phyloP scores from a whole-genome alignment of 2,329 filamentous ascomycete genomes.

The Cytospora leucostoma region DNA sequence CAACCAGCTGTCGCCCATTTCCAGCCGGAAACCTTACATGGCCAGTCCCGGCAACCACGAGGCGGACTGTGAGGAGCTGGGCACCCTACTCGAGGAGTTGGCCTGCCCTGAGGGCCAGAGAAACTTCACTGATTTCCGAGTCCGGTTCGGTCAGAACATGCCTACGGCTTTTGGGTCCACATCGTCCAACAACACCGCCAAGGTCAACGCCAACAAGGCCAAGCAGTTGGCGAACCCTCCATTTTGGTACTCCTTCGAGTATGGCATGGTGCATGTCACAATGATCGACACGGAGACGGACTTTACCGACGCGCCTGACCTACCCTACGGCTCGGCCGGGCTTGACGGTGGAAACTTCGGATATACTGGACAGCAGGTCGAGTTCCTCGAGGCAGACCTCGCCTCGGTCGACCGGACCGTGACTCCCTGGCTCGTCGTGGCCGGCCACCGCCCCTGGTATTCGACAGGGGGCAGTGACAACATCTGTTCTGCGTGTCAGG shows the following conservation, averaged over 20 bases:
- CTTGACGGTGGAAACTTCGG: conserved; percentile 55
- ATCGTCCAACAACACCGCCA: conserved; percentile 45
- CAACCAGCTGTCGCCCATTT: conserved; percentile 54
- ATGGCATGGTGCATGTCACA: conserved; percentile 56
- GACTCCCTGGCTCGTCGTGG: conserved; percentile 54
- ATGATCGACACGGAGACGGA: conserved; percentile 62
- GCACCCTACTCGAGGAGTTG: conserved; percentile 14
- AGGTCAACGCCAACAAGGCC: conserved; percentile 48
- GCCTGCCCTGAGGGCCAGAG: conserved; percentile 54
- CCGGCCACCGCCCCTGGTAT: conserved; percentile 52
- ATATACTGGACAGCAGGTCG: conserved; percentile 48
- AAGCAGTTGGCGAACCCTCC: conserved; percentile 49
- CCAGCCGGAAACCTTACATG: conserved; percentile 58
- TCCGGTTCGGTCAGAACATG: conserved; percentile 55
- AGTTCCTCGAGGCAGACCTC: conserved; percentile 57
- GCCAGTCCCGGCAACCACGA: conserved; percentile 61
- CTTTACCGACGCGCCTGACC: conserved; percentile 52
- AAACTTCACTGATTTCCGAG: conserved; percentile 63
- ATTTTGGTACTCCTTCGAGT: conserved; percentile 63
- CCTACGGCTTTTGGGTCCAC: conserved; percentile 52
- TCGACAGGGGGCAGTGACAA: conserved; percentile 36
- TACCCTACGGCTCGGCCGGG: conserved; percentile 41
- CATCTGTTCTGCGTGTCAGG: conserved; percentile 49
- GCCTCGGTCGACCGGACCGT: conserved; percentile 56
- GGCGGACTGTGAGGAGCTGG: conserved; percentile 51